phyloP scores from a whole-genome alignment of 306 rosid genomes.

The Rosa persica region DNA sequence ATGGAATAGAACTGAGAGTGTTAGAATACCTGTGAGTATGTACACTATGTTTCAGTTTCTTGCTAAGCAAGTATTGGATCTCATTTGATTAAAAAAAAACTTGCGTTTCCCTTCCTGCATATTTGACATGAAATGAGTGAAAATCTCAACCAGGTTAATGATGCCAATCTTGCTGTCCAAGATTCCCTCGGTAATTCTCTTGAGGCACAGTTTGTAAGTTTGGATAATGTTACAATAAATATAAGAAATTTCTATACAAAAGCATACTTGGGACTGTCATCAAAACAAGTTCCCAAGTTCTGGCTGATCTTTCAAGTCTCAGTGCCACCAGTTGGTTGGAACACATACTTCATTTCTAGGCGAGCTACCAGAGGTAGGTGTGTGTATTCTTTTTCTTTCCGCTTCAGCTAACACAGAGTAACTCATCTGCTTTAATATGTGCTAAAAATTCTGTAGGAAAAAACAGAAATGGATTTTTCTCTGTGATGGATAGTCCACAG shows the following conservation, averaged over 20 bases:
- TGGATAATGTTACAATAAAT: constrained; percentile 54
- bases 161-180: constrained; percentile 59
- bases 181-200: constrained; percentile 63
- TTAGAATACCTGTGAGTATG: constrained; percentile 62
- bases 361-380: constrained; percentile 40
- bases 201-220: constrained; percentile 49
- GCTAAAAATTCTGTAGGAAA: constrained; percentile 30
- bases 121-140: neutral
- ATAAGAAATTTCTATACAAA: constrained; percentile 59
- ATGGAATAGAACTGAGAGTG: constrained; percentile 67
- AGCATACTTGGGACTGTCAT: constrained; percentile 62
- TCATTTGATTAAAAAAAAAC: neutral
- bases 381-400: neutral
- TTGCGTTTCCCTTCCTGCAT: neutral
- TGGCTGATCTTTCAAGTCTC: constrained; percentile 81
- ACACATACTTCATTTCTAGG: constrained; percentile 68
- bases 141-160: constrained; percentile 55
- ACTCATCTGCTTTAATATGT: neutral
- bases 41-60: neutral
- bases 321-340: constrained; percentile 92
- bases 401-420: neutral
- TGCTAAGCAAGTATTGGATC: neutral
- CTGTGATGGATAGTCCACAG: constrained; percentile 21
- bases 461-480: constrained; percentile 22
- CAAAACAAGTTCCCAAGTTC: constrained; percentile 55